These are phyloP conservation scores for Kazachstania africana DNA, from an alignment of 805 yeast species.

Conservation along the genomic window DNA sequence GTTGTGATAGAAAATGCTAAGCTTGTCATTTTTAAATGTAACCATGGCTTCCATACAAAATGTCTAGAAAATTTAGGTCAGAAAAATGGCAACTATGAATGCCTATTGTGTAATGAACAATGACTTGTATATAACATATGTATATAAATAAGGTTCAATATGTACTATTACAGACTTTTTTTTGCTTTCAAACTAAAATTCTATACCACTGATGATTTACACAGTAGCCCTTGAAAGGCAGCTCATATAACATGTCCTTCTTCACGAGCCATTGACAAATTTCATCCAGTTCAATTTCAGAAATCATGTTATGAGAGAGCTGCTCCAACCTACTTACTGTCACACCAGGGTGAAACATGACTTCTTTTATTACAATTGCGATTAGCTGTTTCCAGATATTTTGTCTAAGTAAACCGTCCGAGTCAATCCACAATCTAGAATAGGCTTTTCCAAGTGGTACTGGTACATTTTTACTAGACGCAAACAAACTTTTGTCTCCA, in stretches of 20 bases:
- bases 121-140: neutral
- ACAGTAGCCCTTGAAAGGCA: slow-evolving; percentile 13
- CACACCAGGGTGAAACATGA: slow-evolving; percentile 48
- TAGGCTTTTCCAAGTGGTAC: slow-evolving; percentile 54
- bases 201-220: slow-evolving; percentile 19
- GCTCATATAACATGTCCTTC: slow-evolving; percentile 15
- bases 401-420: slow-evolving; percentile 47
- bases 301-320: slow-evolving; percentile 22
- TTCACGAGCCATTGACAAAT: slow-evolving; percentile 36
- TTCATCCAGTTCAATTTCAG: slow-evolving; percentile 28
- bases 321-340: slow-evolving; percentile 14
- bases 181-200: slow-evolving; percentile 4
- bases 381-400: slow-evolving; percentile 50
- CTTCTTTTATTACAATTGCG: slow-evolving; percentile 32
- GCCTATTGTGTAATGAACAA: slow-evolving; percentile 13
- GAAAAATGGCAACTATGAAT: slow-evolving; percentile 5
- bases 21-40: slow-evolving; percentile 18
- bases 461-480: slow-evolving; percentile 16
- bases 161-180: too few relatives aligned
- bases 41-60: slow-evolving; percentile 21
- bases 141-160: neutral
- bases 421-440: slow-evolving; percentile 60
- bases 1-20: neutral
- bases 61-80: slow-evolving; percentile 24
- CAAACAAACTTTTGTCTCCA: slow-evolving; percentile 4